These are phyloP conservation scores for Auricularia sp. DNA, from an alignment of 768 basidiomycete species.

Conservation along the genomic window DNA sequence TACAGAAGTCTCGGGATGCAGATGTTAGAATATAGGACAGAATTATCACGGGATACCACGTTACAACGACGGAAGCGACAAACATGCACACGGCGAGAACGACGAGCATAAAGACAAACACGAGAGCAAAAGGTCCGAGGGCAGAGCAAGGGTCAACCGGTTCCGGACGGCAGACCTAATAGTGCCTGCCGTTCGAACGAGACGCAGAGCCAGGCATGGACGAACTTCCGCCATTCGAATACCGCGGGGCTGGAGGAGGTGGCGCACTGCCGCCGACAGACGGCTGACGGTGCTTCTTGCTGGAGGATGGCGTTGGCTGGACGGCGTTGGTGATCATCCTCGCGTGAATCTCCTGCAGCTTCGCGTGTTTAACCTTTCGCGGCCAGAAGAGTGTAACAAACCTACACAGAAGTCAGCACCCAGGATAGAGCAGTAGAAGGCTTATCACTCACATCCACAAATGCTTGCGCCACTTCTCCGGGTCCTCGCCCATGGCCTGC, in stretches of 20 bases:
- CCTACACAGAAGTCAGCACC: conserved; percentile 26
- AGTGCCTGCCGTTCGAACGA: not conserved
- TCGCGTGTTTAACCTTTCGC: conserved; percentile 87
- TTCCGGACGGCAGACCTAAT: not conserved
- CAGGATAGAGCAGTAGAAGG: too few species aligned
- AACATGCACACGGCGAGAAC: not conserved
- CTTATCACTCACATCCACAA: conserved; percentile 79
- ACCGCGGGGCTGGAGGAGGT: not conserved
- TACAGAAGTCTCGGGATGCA: not conserved
- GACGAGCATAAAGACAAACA: not conserved
- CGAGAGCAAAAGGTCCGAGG: not conserved
- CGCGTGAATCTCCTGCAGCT: conserved; percentile 89
- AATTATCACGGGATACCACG: not conserved
- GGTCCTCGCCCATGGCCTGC: conserved; percentile 68
- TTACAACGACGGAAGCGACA: not conserved
- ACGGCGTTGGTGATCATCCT: conserved; percentile 78
- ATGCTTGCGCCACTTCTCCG: conserved; percentile 82
- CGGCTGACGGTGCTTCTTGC: not conserved
- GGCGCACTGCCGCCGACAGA: not conserved
- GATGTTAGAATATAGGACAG: not conserved
- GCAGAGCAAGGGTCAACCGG: not conserved
- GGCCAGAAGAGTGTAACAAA: conserved; percentile 98
- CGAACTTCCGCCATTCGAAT: not conserved
- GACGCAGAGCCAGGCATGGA: not conserved
- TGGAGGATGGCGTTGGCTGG: not conserved